Base-by-base conservation (phyloP, 2,329 filamentous ascomycete genomes). In the Beauveria asiatica region DNA sequence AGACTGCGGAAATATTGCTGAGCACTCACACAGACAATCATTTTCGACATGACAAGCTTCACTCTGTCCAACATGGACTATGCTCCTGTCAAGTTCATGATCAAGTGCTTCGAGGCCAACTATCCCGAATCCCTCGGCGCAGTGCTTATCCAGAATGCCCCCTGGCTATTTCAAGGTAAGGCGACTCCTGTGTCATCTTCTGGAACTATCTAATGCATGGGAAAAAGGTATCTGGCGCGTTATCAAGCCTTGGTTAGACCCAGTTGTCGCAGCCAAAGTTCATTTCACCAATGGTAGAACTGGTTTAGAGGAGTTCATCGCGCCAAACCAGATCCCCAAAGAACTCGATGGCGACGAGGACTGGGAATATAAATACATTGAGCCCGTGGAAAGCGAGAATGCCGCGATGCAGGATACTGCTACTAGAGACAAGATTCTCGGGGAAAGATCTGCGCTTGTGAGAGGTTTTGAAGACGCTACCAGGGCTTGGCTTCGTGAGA, bases 11-110 rank as follows among this genome's bases (percentile, higher is more conserved):
- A 41, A 19, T 17, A 59, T 52, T 65, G 62, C 71, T 71, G 48
- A 68, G 62, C 13, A 44, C 56, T 62, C 23, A 49, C 54, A 8
- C 61, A 96, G 90, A 94, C 90, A 46, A 84, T 99, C 64, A 77
- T 99, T 51, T 99, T 99, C 70, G 94, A 99, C 72, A 93, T 99
- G 90, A 96, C 90, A 8, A 85, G 87, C 64, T 97, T 97, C 73
- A 89, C 89, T 19, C 81, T 97, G 77, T 88, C 92, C 17, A 99
- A 99, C 74, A 97, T 99, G 94, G 94, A 99, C 73, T 97, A 97
- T 72, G 84, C 89, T 0, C 93, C 94, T 1, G 90, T 99, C 61
- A 99, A 96, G 70, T 99, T 97, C 76, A 97, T 99, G 88, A 97
- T 99, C 74, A 96, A 96, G 74, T 96, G 92, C 73, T 99, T 99